Base-by-base conservation (phyloP, 768 basidiomycete species). In the Tulasnella sp. region DNA sequence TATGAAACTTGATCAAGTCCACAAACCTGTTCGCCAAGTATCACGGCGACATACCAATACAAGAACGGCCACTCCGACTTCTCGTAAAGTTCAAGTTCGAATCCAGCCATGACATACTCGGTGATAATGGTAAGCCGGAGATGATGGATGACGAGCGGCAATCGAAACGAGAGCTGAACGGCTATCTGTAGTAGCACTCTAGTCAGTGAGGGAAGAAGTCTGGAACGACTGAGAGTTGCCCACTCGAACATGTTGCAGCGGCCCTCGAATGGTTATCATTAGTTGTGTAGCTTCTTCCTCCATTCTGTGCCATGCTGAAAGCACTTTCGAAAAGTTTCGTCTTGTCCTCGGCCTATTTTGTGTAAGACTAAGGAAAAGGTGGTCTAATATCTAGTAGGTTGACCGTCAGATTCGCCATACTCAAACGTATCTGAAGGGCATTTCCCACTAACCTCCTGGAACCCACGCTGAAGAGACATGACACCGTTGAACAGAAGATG, bases 1-100 rank as follows among this genome's bases (percentile, higher is more conserved):
- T n/a, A 2, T 11, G 29, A 11, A 22, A 29, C 52, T 5, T 22
- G 14, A 22, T 29, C 32, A 14, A 29, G 52, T 9, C 3, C 32
- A 59, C 52, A 29, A 41, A 66, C 64, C 64, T 66, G 64, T 66
- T 37, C 40, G 4, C 67, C 67, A 19, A 40, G 29, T 34, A 72
- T 72, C 7, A 34, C 62, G 9, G 71, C 34, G 35, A 73, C 52
- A 76, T 90, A 90, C 89, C 90, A 92, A 79, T 93, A 92, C 2
- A 91, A 89, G 74, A 91, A 86, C 0, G 89, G 82, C 39, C 82
- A 85, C 77, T 94, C 92, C 52, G 89, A 85, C 0, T 83, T 78
- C 26, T 86, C 82, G 76, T 92, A 91, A 7, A 94, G 78, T 62
- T 90, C 89, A 26, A 92, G 79, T 78, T 93, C 90, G 74, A 91